Conservation (phyloP, 306 rosid species). For the Aeschynomene evenia region DNA sequence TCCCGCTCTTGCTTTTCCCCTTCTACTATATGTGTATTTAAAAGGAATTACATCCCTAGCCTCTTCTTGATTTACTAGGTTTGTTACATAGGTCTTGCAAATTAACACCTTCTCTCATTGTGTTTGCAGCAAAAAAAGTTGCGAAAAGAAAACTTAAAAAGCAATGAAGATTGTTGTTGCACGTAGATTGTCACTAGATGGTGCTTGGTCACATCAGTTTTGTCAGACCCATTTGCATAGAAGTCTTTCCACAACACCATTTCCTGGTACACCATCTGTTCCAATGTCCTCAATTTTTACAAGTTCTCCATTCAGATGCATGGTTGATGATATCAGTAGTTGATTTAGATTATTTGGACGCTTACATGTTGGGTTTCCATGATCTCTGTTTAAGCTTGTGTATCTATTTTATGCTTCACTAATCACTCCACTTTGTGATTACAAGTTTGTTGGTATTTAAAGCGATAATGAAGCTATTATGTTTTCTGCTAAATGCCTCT, state of each 20-base stretch:
- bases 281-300: neutral
- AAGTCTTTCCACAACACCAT: constrained; percentile 32
- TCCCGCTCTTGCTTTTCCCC: too few relatives aligned
- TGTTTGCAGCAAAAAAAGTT: constrained; percentile 16
- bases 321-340: neutral
- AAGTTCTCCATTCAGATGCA: neutral
- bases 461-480: neutral
- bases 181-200: constrained; percentile 31
- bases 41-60: too few relatives aligned
- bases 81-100: neutral
- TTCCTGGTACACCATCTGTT: constrained; percentile 30
- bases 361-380: neutral
- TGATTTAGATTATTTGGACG: neutral
- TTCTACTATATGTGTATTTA: too few relatives aligned
- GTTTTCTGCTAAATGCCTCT: neutral
- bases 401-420: neutral
- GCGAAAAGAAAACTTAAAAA: neutral
- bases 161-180: constrained; percentile 38
- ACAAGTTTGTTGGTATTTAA: neutral
- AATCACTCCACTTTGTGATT: neutral
- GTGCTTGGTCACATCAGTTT: constrained; percentile 18
- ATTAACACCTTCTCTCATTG: neutral
- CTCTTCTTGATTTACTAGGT: too few relatives aligned
- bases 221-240: constrained; percentile 21
- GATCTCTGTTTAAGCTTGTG: neutral